A percentile compares a stretch with the other conserved stretches of the same genome.
These are phyloP conservation scores for Glaciozyma martinii DNA, from an alignment of 768 basidiomycete species.

Conservation along the genomic window DNA sequence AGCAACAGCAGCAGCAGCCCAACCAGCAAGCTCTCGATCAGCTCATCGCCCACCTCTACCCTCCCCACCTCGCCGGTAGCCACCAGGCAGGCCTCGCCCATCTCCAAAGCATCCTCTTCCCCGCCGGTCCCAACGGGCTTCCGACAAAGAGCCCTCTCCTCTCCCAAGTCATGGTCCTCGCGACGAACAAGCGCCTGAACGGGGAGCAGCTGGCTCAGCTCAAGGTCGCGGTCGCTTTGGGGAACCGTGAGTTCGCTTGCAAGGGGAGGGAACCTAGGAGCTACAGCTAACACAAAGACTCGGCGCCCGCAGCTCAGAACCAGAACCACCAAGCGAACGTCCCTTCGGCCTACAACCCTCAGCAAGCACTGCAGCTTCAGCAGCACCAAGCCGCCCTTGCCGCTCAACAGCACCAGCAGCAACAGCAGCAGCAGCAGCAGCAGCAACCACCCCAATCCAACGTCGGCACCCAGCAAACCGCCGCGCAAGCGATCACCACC, in stretches of 20 bases:
- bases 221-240: constrained; percentile 21
- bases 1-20: neutral
- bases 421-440: constrained; percentile 4
- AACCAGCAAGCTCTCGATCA: neutral
- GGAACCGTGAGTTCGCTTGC: constrained; percentile 4
- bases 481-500: neutral
- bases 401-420: constrained; percentile 20
- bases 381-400: constrained; percentile 1
- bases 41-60: neutral
- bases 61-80: neutral
- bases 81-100: constrained; percentile 14
- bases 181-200: constrained; percentile 16
- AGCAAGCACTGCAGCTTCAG: neutral
- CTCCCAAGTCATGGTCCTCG: constrained; percentile 27
- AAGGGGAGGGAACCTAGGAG: no score
- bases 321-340: neutral
- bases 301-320: neutral
- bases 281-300: no score
- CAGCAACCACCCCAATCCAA: neutral
- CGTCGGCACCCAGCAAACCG: neutral
- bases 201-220: constrained; percentile 25
- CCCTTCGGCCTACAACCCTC: neutral
- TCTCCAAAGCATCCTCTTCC: constrained; percentile 25
- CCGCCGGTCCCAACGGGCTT: constrained; percentile 3
- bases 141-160: constrained; percentile 20